phyloP scores from a whole-genome alignment of 306 rosid genomes.

The Gastrolobium villosum region DNA sequence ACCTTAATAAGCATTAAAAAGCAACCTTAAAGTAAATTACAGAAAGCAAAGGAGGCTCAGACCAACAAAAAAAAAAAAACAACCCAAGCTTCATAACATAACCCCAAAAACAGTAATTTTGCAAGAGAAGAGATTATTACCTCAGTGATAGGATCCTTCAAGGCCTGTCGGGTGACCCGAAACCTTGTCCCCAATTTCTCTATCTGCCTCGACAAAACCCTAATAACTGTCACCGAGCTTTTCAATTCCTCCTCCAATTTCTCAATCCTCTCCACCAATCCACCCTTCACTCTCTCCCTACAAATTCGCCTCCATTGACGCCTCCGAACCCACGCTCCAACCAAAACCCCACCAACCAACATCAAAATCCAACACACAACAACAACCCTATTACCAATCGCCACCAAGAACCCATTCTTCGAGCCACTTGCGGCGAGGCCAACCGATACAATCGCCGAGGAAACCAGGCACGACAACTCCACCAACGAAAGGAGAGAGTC shows the following conservation, averaged over 20 bases:
- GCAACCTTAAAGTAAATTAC: too few species aligned
- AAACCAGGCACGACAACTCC: slow-evolving; percentile 59
- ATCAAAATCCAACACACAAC: slow-evolving; percentile 51
- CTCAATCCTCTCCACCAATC: slow-evolving; percentile 66
- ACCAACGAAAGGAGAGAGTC: slow-evolving; percentile 47
- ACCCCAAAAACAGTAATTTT: too few species aligned
- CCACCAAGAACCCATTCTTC: slow-evolving; percentile 50
- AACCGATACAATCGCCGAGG: slow-evolving; percentile 57
- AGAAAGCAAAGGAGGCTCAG: too few species aligned
- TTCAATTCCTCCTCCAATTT: slow-evolving; percentile 73
- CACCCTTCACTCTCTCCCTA: slow-evolving; percentile 50
- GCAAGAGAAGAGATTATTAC: slow-evolving; percentile 41
- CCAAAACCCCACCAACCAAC: slow-evolving; percentile 57
- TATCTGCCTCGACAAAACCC: slow-evolving; percentile 73
- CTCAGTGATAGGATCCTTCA: slow-evolving; percentile 77
- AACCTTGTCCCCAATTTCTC: slow-evolving; percentile 78
- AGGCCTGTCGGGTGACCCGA: slow-evolving; percentile 62
- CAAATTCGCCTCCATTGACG: slow-evolving; percentile 66
- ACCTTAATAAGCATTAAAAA: too few species aligned
- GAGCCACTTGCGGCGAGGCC: slow-evolving; percentile 44
- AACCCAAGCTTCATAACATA: too few species aligned
- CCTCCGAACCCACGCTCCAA: slow-evolving; percentile 69
- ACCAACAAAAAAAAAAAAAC: too few species aligned
- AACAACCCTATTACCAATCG: slow-evolving; percentile 45
- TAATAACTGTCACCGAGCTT: slow-evolving; percentile 57